These are phyloP conservation scores for Pyrenophora teres DNA, from an alignment of 2,329 filamentous ascomycete species.

Conservation along the genomic window DNA sequence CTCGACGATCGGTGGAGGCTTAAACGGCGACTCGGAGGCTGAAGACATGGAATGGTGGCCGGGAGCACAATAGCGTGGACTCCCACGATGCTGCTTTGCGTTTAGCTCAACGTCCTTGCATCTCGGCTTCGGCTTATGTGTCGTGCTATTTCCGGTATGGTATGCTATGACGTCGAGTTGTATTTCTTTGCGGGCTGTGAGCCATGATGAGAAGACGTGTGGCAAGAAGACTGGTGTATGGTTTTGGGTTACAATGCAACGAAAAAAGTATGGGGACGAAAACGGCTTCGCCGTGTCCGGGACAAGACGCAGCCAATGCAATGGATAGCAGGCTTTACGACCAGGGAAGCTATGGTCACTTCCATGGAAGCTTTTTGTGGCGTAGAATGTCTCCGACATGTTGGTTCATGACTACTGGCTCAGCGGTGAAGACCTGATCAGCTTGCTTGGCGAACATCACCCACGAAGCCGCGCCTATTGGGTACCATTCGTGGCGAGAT, in stretches of 20 bases:
- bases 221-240: not conserved
- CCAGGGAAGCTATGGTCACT: conserved; percentile 17
- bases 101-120: conserved; percentile 28
- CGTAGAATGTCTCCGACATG: conserved; percentile 23
- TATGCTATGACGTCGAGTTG: conserved; percentile 8
- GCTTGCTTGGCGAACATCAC: conserved; percentile 19
- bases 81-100: conserved; percentile 17
- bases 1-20: conserved; percentile 31
- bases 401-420: conserved; percentile 16
- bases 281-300: conserved; percentile 15
- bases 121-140: conserved; percentile 14
- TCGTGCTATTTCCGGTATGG: conserved; percentile 8
- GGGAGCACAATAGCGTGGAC: conserved; percentile 18
- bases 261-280: conserved; percentile 7
- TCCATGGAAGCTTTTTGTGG: conserved; percentile 29
- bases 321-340: conserved; percentile 6
- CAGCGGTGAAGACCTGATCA: conserved; percentile 17
- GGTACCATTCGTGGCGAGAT: conserved; percentile 12
- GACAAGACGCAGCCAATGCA: conserved; percentile 18
- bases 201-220: conserved; percentile 3
- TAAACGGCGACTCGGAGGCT: conserved; percentile 21
- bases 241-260: not conserved
- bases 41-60: conserved; percentile 25
- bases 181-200: not conserved
- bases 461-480: conserved; percentile 15